phyloP scores from a whole-genome alignment of 225 moss, liverwort and hornwort genomes.

The Straminergon stramineum region DNA sequence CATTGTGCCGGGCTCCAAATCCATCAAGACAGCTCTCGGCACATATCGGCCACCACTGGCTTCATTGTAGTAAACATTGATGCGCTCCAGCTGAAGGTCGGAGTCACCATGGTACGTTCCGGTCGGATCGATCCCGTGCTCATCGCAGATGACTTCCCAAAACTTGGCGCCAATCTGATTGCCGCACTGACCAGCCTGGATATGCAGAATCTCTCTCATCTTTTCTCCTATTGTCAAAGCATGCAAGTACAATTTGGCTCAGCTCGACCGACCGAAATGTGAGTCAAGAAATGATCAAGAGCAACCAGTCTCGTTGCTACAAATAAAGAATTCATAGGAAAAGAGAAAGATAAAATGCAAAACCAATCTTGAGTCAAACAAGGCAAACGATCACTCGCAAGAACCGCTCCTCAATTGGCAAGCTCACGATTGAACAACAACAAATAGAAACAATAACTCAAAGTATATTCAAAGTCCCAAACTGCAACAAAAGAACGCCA shows the following conservation, averaged over 20 bases:
- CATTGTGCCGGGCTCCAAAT: slow-evolving; percentile 39
- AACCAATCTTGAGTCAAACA: neutral
- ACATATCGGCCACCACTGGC: slow-evolving; percentile 38
- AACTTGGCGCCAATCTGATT: slow-evolving; percentile 48
- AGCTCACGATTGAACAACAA: neutral
- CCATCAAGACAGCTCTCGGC: slow-evolving; percentile 44
- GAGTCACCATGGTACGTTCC: slow-evolving; percentile 37
- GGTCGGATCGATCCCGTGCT: slow-evolving; percentile 41
- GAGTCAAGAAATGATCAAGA: neutral
- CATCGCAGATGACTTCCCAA: slow-evolving; percentile 41
- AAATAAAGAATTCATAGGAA: neutral
- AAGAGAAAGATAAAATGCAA: neutral
- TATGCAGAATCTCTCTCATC: slow-evolving; percentile 33
- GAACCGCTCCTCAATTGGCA: neutral
- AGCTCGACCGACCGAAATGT: neutral
- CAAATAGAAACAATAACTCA: neutral
- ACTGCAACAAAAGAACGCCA: neutral
- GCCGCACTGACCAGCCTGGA: slow-evolving; percentile 37
- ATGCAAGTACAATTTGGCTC: neutral
- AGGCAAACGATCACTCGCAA: neutral
- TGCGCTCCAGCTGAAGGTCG: slow-evolving; percentile 34
- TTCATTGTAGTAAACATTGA: slow-evolving; percentile 44
- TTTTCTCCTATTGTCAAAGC: neutral
- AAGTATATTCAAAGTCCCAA: neutral
- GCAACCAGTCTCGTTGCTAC: neutral